Conservation (phyloP, 2,329 filamentous ascomycete genomes). For the Parastagonospora nodorum region DNA sequence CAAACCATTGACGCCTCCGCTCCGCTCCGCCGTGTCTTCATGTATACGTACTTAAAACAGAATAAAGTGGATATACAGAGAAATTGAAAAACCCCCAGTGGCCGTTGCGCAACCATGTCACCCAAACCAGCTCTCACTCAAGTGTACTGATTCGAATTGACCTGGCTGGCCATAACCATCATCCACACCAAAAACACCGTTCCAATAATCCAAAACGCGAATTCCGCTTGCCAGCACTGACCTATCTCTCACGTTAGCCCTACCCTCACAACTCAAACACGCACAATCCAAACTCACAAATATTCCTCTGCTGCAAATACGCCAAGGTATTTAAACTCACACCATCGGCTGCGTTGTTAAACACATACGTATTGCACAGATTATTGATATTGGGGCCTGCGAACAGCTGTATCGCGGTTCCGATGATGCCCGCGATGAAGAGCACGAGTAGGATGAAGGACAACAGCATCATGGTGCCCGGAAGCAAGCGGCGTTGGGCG, state of each 20-base stretch:
- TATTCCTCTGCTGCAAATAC: slow-evolving; percentile 66
- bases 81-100: too few relatives aligned
- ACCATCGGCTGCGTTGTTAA: slow-evolving; percentile 52
- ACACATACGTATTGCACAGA: slow-evolving; percentile 64
- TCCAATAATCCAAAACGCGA: slow-evolving; percentile 68
- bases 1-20: not conserved
- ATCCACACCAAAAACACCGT: slow-evolving; percentile 69
- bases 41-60: not conserved
- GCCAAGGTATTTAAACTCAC: slow-evolving; percentile 62
- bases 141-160: slow-evolving; percentile 52
- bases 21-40: not conserved
- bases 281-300: slow-evolving; percentile 55
- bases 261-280: not conserved
- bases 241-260: slow-evolving; percentile 44
- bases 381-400: slow-evolving; percentile 62
- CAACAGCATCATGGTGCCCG: slow-evolving; percentile 63
- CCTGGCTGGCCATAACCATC: slow-evolving; percentile 66
- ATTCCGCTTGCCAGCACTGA: slow-evolving; percentile 66
- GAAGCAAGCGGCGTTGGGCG: slow-evolving; percentile 60
- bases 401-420: slow-evolving; percentile 66
- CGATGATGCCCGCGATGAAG: slow-evolving; percentile 66
- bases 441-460: slow-evolving; percentile 66
- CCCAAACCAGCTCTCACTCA: too few relatives aligned
- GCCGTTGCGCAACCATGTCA: too few relatives aligned
- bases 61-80: not conserved